Percentiles rank a stretch among this genome's conserved stretches.
Evolutionary conservation across 2,329 filamentous ascomycete genomes (phyloP).

Genomic region (Hymenoscyphus occultus): DNA sequence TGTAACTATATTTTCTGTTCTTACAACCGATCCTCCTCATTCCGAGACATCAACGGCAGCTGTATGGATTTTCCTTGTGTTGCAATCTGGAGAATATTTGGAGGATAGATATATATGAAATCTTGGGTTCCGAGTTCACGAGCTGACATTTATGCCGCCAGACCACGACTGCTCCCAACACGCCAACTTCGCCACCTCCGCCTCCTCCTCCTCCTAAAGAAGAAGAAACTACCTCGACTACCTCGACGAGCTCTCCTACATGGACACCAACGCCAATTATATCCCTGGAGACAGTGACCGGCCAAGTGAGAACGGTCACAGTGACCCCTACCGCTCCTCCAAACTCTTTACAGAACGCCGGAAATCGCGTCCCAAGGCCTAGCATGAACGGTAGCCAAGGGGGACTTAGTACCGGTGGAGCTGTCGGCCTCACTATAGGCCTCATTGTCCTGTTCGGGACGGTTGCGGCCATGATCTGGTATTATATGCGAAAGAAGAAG

Average conservation of each 20-base stretch:
- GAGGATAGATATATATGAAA: slow-evolving; percentile 9
- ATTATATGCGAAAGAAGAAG: slow-evolving; percentile 45
- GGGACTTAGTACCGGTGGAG: slow-evolving; percentile 45
- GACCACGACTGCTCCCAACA: background rate
- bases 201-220: slow-evolving; percentile 1
- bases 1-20: slow-evolving; percentile 28
- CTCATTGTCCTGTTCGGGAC: slow-evolving; percentile 45
- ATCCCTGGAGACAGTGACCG: slow-evolving; percentile 54
- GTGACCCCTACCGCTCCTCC: slow-evolving; percentile 44
- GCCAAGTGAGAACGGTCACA: slow-evolving; percentile 54
- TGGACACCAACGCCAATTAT: slow-evolving; percentile 38
- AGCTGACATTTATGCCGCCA: background rate
- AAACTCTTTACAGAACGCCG: slow-evolving; percentile 17
- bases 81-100: slow-evolving; percentile 21
- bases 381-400: slow-evolving; percentile 19
- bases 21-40: slow-evolving; percentile 15
- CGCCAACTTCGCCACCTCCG: slow-evolving; percentile 1
- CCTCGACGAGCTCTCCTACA: slow-evolving; percentile 20
- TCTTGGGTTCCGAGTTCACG: background rate
- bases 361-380: slow-evolving; percentile 20
- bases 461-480: slow-evolving; percentile 39
- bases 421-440: slow-evolving; percentile 53
- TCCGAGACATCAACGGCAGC: slow-evolving; percentile 8
- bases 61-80: slow-evolving; percentile 36
- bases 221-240: slow-evolving; percentile 8